Base-by-base conservation (phyloP, 768 basidiomycete species). In the Xerocomellus dryophilus region DNA sequence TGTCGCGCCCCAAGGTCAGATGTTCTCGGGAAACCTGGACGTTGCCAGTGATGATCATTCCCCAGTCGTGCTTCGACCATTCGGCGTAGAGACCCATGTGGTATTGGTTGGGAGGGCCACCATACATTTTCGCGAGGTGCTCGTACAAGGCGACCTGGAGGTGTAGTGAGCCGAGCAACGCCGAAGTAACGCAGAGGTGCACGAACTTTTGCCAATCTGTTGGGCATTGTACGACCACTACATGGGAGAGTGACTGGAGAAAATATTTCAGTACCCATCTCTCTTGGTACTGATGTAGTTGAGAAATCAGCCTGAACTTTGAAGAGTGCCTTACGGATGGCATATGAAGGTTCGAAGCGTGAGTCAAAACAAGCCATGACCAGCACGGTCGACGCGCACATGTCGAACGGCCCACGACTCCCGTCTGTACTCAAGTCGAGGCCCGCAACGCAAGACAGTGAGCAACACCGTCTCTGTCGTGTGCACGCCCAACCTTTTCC, bases 81-180 rank as follows among this genome's bases (percentile, higher is more conserved):
- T 75, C 73, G 0, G 79, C 69, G 65, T 98, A 97, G 27, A 97
- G 75, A 0, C 71, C 62, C 34, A 77, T 64, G 66, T 93, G 89
- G 41, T 75, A 67, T 14, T 72, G 61, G 57, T 88, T 91, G 0
- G 94, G 93, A 10, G 81, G 78, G 0, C 91, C 90, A 20, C 91
- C 89, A 10, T 73, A 72, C 29, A 86, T 73, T 4, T 68, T 58
- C 0, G 86, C 80, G 10, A 96, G 75, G 62, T 92, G 86, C 68
- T 98, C 95, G 59, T 94, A 95, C 80, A 95, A 78, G 0, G 95
- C 85, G n/a, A 83, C 90, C 93, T 98, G 61, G 21, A 44, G 1
- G 12, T 20, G 50, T 23, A n/a, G 43, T 48, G 51, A 50, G 36
- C 44, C 23, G 4, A 25, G 21, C 5, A 35, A 36, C 11, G n/a